Percentiles rank a stretch among this genome's conserved stretches.
phyloP scores from a whole-genome alignment of 179 eudicot species.

The Gypsophila paniculata region DNA sequence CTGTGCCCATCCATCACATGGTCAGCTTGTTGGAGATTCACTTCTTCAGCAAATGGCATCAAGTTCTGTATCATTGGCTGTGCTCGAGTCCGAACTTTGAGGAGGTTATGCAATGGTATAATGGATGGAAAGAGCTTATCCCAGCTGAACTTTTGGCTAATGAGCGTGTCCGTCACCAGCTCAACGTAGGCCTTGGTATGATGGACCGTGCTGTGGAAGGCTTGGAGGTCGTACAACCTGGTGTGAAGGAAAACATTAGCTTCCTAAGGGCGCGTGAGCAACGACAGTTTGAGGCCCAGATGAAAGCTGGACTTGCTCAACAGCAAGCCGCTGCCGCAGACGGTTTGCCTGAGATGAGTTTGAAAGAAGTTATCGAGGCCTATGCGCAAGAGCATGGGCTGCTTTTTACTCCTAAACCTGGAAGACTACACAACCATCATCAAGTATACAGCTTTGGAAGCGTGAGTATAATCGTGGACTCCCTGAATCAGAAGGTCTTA shows the following conservation, averaged over 20 bases:
- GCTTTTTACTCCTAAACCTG: slow-evolving; percentile 35
- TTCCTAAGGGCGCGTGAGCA: slow-evolving; percentile 31
- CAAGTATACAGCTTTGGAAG: slow-evolving; percentile 36
- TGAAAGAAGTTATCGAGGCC: slow-evolving; percentile 33
- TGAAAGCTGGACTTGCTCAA: slow-evolving; percentile 25
- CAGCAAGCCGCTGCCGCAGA: slow-evolving; percentile 24
- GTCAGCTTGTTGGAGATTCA: slow-evolving; percentile 31
- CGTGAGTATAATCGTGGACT: slow-evolving; percentile 30
- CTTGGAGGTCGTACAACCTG: slow-evolving; percentile 32
- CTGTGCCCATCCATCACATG: slow-evolving; percentile 36
- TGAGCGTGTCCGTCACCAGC: slow-evolving; percentile 30
- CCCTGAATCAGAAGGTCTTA: slow-evolving; percentile 28
- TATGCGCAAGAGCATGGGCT: slow-evolving; percentile 34
- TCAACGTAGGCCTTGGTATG: slow-evolving; percentile 31
- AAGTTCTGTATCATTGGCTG: slow-evolving; percentile 31
- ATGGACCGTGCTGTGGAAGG: slow-evolving; percentile 38
- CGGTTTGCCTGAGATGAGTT: slow-evolving; percentile 25
- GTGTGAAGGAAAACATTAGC: slow-evolving; percentile 33
- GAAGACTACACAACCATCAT: slow-evolving; percentile 32
- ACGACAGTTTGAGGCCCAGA: slow-evolving; percentile 32
- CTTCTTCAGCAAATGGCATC: slow-evolving; percentile 38
- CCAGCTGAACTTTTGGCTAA: slow-evolving; percentile 33
- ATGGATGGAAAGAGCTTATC: slow-evolving; percentile 30
- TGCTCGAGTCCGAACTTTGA: slow-evolving; percentile 35
- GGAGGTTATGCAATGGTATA: slow-evolving; percentile 32